Base-by-base conservation (phyloP, 2,329 filamentous ascomycete species). In the Penicillium sp. region DNA sequence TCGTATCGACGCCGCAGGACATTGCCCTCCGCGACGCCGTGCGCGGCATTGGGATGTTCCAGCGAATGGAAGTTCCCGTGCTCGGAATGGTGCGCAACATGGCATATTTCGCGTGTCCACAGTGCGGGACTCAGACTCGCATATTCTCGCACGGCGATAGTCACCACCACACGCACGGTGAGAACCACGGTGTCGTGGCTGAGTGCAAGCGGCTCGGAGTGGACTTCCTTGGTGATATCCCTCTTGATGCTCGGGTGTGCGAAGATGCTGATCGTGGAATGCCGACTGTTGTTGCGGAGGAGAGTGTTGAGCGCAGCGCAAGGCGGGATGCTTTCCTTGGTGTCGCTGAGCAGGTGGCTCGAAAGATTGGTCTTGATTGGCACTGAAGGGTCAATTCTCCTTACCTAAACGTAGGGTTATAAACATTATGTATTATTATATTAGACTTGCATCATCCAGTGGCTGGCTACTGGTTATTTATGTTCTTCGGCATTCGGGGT, bases 61-160 rank as follows among this genome's bases (percentile, higher is more conserved):
- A 87, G 66, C 93, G 91, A 68, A 90, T 96, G 67, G 80, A 89
- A 55, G 86, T 96, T 6, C 87, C 90, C 3, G 81, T 83, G 53
- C 79, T 97, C 1, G 94, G 94, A 2, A 86, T 97, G 76, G 88
- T 99, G 19, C 89, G 94, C 72, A 96, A 96, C 70, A 96, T 96
- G 92, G 88, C 88, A 8, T 82, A 91, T 38, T 96, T 96, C 71
- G 84, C 82, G 4, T 96, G 92, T 66, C 90, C 90, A 0, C 83
- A 88, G 64, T 97, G 93, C 68, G 82, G 85, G 6, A 82, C 85
- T n/a, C 81, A 87, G 64, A 90, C 88, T 4, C 86, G 85, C 60
- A 86, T 96, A 23, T 94, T 96, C 70, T 89, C 90, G 2, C 63
- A 73, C 25, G 70, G 71, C 2, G 65, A 66, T 33, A 55, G 61